phyloP scores from a whole-genome alignment of 2,329 filamentous ascomycete genomes.

The Talaromyces sp. region DNA sequence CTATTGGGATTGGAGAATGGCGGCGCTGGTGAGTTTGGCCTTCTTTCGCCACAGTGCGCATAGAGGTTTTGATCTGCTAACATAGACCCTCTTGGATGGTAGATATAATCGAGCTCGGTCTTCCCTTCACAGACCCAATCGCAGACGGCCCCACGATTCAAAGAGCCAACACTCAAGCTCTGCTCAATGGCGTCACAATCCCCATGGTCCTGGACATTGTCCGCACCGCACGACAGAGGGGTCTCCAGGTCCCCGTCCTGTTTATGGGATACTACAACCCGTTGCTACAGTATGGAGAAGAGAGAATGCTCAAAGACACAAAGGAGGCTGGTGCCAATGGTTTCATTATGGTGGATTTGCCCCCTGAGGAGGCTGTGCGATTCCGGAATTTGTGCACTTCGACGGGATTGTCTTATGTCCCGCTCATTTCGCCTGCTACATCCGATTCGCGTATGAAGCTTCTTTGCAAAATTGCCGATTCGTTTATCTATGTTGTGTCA shows the following conservation, averaged over 20 bases:
- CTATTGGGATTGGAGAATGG: constrained; percentile 88
- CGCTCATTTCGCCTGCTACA: constrained; percentile 91
- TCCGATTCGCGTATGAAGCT: constrained; percentile 92
- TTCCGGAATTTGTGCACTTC: constrained; percentile 82
- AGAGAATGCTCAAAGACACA: constrained; percentile 80
- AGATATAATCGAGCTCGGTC: constrained; percentile 94
- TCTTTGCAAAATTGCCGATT: constrained; percentile 93
- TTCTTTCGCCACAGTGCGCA: not conserved
- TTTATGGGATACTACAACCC: constrained; percentile 99
- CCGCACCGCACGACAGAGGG: constrained; percentile 71
- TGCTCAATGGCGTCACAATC: constrained; percentile 85
- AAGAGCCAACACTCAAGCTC: constrained; percentile 85
- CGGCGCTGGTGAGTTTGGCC: constrained; percentile 67
- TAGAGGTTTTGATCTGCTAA: constrained; percentile 4
- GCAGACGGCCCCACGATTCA: constrained; percentile 97
- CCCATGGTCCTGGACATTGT: constrained; percentile 78
- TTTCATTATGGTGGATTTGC: constrained; percentile 94
- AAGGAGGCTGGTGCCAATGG: constrained; percentile 84
- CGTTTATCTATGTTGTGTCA: constrained; percentile 98
- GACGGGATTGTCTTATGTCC: constrained; percentile 86
- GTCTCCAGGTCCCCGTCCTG: constrained; percentile 77
- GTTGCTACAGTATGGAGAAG: constrained; percentile 88
- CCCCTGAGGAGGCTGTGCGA: constrained; percentile 89
- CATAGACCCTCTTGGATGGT: constrained; percentile 21
- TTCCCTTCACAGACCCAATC: constrained; percentile 97